A percentile compares a stretch with the other conserved stretches of the same genome.
Evolutionary conservation across 306 rosid genomes (phyloP).

Genomic region (Trifolium dubium): DNA sequence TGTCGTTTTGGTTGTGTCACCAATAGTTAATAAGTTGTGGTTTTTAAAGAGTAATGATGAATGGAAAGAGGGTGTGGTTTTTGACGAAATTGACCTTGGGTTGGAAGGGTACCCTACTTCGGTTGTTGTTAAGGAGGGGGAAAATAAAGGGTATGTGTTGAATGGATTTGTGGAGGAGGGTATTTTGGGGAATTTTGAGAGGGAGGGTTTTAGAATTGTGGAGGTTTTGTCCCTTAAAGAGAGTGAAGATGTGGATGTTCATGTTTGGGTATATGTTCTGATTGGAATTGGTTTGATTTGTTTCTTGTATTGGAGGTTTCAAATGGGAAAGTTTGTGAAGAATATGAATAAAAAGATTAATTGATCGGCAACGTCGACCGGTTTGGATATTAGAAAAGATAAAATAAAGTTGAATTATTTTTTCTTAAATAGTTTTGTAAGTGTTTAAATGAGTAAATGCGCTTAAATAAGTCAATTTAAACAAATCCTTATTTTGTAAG

Average conservation of each 20-base stretch:
- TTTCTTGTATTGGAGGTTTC: slow-evolving; percentile 81
- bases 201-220: slow-evolving; percentile 64
- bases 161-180: slow-evolving; percentile 65
- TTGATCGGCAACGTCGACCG: not conserved
- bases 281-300: slow-evolving; percentile 58
- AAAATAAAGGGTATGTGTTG: slow-evolving; percentile 63
- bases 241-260: slow-evolving; percentile 38
- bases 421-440: too few relatives aligned
- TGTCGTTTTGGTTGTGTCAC: slow-evolving; percentile 72
- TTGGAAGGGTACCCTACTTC: slow-evolving; percentile 63
- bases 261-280: slow-evolving; percentile 62
- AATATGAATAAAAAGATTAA: slow-evolving; percentile 64
- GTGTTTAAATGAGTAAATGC: too few relatives aligned
- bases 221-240: slow-evolving; percentile 61
- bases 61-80: slow-evolving; percentile 65
- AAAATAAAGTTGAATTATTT: too few relatives aligned
- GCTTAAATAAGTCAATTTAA: too few relatives aligned
- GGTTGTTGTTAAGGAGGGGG: slow-evolving; percentile 46
- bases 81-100: slow-evolving; percentile 67
- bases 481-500: too few relatives aligned
- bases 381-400: too few relatives aligned
- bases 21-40: slow-evolving; percentile 49
- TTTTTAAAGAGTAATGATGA: slow-evolving; percentile 66
- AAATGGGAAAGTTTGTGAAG: slow-evolving; percentile 56
- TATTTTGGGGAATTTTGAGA: slow-evolving; percentile 42